These are phyloP conservation scores for Xylariaceae sp. DNA, from an alignment of 2,329 filamentous ascomycete genomes.

Conservation along the genomic window DNA sequence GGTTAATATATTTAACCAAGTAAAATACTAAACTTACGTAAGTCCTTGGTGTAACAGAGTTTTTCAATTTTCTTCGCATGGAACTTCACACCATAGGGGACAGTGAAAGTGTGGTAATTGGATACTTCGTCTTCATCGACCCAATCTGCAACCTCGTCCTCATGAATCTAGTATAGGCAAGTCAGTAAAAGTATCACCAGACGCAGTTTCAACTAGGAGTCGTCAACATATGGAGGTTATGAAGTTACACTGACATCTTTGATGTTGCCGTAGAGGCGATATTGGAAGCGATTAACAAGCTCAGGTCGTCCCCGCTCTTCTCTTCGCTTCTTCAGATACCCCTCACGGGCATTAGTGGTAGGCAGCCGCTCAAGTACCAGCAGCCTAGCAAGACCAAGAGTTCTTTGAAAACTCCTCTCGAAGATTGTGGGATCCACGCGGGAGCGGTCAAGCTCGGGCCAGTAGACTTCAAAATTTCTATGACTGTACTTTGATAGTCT, in stretches of 20 bases:
- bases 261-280: conserved; percentile 69
- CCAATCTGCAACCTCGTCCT: conserved; percentile 87
- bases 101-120: conserved; percentile 79
- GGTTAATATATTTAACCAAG: not conserved
- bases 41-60: conserved; percentile 79
- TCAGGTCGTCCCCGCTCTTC: conserved; percentile 73
- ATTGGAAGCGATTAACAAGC: conserved; percentile 50
- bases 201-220: not conserved
- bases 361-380: conserved; percentile 82
- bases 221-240: not conserved
- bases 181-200: not conserved
- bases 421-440: conserved; percentile 86
- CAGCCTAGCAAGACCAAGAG: conserved; percentile 78
- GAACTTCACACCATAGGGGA: conserved; percentile 69
- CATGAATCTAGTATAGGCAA: conserved; percentile 52
- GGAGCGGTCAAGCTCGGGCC: conserved; percentile 75
- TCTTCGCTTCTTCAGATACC: conserved; percentile 73
- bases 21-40: conserved; percentile 50
- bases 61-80: conserved; percentile 78
- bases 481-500: conserved; percentile 85
- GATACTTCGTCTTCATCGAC: conserved; percentile 77
- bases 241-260: conserved; percentile 59
- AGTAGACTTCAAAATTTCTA: conserved; percentile 84
- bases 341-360: conserved; percentile 69
- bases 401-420: conserved; percentile 78